These are phyloP conservation scores for Juglanconis sp. DNA, from an alignment of 2,329 filamentous ascomycete genomes.

Conservation along the genomic window DNA sequence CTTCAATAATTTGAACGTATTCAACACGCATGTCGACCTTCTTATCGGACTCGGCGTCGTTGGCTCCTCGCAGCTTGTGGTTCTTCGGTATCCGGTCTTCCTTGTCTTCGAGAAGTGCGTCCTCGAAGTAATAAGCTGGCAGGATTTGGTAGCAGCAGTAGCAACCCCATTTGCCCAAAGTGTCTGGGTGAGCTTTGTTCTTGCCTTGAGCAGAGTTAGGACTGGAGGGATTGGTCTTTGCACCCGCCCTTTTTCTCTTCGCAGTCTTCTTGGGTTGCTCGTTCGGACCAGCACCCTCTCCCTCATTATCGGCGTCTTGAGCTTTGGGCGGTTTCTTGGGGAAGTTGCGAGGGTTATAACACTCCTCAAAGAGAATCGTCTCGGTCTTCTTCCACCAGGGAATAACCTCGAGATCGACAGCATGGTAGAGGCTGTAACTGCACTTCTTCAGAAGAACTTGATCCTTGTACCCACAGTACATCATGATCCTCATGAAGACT, in stretches of 20 bases:
- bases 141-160: conserved; percentile 14
- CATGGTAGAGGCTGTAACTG: conserved; percentile 6
- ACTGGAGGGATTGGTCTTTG: not conserved
- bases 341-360: conserved; percentile 10
- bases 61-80: conserved; percentile 2
- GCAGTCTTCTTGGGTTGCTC: not conserved
- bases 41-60: conserved; percentile 5
- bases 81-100: not conserved
- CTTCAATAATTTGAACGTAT: conserved; percentile 11
- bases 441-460: conserved; percentile 10
- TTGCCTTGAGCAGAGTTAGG: not conserved
- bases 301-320: not conserved
- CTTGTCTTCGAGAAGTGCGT: conserved; percentile 6
- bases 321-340: not conserved
- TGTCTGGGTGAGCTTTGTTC: not conserved
- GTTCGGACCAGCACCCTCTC: not conserved
- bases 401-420: conserved; percentile 12
- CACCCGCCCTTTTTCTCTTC: not conserved
- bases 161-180: conserved; percentile 7
- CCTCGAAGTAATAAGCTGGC: conserved; percentile 14
- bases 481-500: conserved; percentile 17
- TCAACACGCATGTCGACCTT: conserved; percentile 15
- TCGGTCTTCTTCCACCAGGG: conserved; percentile 14
- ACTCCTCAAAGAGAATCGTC: conserved; percentile 8
- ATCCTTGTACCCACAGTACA: conserved; percentile 9